A percentile compares a stretch with the other conserved stretches of the same genome.
Conservation (phyloP, 345 rosid species). For the Eucalyptus curtisii region DNA sequence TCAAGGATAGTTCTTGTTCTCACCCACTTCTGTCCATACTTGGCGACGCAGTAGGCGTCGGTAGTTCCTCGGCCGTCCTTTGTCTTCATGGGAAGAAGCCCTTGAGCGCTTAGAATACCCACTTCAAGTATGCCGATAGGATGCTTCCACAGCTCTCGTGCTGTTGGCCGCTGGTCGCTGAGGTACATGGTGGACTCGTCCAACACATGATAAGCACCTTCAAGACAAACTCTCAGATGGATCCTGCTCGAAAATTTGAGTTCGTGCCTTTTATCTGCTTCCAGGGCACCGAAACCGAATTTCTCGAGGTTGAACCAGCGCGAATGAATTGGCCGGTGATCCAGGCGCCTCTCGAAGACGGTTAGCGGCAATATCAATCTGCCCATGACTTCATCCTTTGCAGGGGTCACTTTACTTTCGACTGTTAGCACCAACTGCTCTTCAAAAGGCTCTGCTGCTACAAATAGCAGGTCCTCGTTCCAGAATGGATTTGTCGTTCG, state of each 20-base stretch:
- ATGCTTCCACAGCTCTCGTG: slow-evolving; percentile 79
- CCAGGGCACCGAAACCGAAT: slow-evolving; percentile 65
- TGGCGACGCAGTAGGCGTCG: slow-evolving; percentile 80
- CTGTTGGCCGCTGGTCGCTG: slow-evolving; percentile 80
- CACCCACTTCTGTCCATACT: slow-evolving; percentile 85
- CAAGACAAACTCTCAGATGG: slow-evolving; percentile 69
- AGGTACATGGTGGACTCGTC: slow-evolving; percentile 85
- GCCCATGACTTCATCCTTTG: slow-evolving; percentile 76
- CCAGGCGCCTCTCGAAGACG: slow-evolving; percentile 60
- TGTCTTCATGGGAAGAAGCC: slow-evolving; percentile 65
- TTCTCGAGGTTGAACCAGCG: slow-evolving; percentile 87
- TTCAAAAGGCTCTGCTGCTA: slow-evolving; percentile 92
- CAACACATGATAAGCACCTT: slow-evolving; percentile 91
- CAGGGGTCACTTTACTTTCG: slow-evolving; percentile 39
- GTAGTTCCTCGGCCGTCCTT: slow-evolving; percentile 51
- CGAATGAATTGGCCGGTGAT: slow-evolving; percentile 67
- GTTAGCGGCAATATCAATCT: slow-evolving; percentile 43
- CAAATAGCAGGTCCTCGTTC: slow-evolving; percentile 90
- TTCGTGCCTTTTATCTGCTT: slow-evolving; percentile 79
- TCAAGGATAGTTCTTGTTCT: slow-evolving; percentile 69
- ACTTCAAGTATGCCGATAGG: slow-evolving; percentile 85
- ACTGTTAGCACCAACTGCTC: slow-evolving; percentile 58
- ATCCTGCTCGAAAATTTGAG: slow-evolving; percentile 69
- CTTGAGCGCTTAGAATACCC: slow-evolving; percentile 75
- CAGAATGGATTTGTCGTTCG: slow-evolving; percentile 56